Percentiles rank a stretch among this genome's conserved stretches.
These are phyloP conservation scores for Trichoderma endophyticum DNA, from an alignment of 2,329 filamentous ascomycete species.

Conservation along the genomic window DNA sequence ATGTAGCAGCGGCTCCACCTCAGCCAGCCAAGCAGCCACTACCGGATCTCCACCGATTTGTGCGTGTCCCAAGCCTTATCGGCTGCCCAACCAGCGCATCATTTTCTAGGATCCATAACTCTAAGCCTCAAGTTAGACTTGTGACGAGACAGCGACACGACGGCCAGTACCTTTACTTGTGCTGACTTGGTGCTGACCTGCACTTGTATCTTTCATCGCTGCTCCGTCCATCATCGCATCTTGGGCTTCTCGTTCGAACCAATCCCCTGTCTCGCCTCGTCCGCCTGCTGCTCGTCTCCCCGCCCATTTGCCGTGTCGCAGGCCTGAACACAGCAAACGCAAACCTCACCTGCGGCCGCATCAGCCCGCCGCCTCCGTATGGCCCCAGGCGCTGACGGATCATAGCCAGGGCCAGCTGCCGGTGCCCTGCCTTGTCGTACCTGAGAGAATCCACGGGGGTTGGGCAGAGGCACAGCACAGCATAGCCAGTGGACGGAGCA, in stretches of 20 bases:
- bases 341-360: constrained; percentile 9
- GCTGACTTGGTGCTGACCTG: not conserved
- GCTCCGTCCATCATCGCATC: not conserved
- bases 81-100: constrained; percentile 16
- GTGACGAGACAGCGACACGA: not conserved
- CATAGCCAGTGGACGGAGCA: not conserved
- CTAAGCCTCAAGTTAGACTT: not conserved
- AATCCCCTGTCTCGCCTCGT: not conserved
- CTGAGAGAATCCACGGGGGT: constrained; percentile 1
- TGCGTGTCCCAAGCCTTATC: constrained; percentile 17
- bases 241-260: not conserved
- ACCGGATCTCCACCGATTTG: constrained; percentile 8
- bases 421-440: constrained; percentile 18
- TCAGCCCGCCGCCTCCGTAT: constrained; percentile 9
- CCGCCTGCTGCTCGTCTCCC: not conserved
- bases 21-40: constrained; percentile 15
- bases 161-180: not conserved
- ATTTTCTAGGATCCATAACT: not conserved
- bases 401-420: constrained; percentile 18
- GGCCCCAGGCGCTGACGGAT: constrained; percentile 12
- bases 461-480: constrained; percentile 13
- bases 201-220: not conserved
- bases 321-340: not conserved
- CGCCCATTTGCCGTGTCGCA: constrained; percentile 6
- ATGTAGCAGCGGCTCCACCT: constrained; percentile 1